Base-by-base conservation (phyloP, 2,329 filamentous ascomycete species). In the Trichoderma breve region DNA sequence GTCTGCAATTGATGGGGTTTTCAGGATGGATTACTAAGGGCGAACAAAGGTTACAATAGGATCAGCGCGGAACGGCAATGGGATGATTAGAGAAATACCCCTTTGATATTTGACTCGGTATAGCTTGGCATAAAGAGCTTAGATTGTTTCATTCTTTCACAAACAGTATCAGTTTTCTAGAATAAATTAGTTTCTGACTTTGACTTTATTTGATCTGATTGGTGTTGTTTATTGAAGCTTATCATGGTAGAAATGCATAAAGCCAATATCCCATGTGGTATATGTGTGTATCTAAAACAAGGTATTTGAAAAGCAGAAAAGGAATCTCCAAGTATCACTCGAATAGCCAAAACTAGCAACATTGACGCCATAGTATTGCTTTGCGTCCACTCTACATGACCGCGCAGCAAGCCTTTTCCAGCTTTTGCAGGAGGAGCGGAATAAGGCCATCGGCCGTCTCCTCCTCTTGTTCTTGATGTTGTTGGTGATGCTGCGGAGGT, bases 351-450 rank as follows among this genome's bases (percentile, higher is more conserved):
- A 32, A 26, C 2, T 2, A 53, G 39, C 39, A 61, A 43, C 28
- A 53, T 30, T 57, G 9, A 18, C n/a, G 64, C 32, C 26, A 6
- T 14, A 6, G 4, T n/a, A 36, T 63, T 34, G 24, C 36, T 15
- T 6, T 51, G 60, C 9, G n/a, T 66, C 83, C 83, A 14, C 34
- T 69, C 83, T 84, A 95, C 92, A 95, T 95, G 77, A 95, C 88
- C 51, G 89, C 83, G 84, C 92, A 95, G 82, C 92, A 95, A 72
- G 83, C 83, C 81, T 89, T 90, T 80, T 90, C 89, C 79, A 94
- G 79, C 82, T 90, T 90, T 77, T 85, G 86, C 74, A 92, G 77
- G 43, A 93, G 78, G 79, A 84, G 87, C 8, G 88, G 87, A 75
- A 93, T 78, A 36, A 89, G 78, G 79, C 89, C 89, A 79, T 88